Conservation (phyloP, 768 basidiomycete species). For the Rhodocollybia butyracea region DNA sequence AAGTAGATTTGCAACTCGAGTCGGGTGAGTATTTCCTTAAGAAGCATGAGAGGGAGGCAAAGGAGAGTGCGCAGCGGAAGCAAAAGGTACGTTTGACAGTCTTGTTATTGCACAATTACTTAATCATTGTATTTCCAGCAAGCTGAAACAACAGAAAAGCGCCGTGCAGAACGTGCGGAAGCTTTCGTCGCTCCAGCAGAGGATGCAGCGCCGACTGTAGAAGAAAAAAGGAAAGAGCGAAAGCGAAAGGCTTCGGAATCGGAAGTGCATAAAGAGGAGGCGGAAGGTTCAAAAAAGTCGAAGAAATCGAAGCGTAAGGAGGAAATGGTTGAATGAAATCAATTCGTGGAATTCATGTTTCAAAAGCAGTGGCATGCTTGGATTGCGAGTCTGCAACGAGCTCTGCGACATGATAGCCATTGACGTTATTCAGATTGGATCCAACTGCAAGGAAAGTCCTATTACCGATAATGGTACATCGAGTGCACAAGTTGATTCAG, state of each 20-base stretch:
- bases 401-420: too few relatives aligned
- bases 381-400: too few relatives aligned
- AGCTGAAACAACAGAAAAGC: slow-evolving; percentile 67
- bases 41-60: slow-evolving; percentile 76
- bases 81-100: slow-evolving; percentile 56
- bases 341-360: neutral
- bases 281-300: slow-evolving; percentile 19
- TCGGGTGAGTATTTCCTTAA: slow-evolving; percentile 99
- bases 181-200: slow-evolving; percentile 90
- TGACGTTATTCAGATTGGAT: too few relatives aligned
- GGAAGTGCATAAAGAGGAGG: slow-evolving; percentile 38
- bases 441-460: too few relatives aligned
- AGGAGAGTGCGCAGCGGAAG: slow-evolving; percentile 66
- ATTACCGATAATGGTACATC: too few relatives aligned
- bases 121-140: slow-evolving; percentile 48
- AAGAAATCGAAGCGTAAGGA: slow-evolving; percentile 15
- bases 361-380: too few relatives aligned
- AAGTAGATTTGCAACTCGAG: slow-evolving; percentile 94
- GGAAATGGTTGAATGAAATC: neutral
- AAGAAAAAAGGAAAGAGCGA: slow-evolving; percentile 65
- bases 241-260: slow-evolving; percentile 37
- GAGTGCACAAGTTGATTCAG: too few relatives aligned
- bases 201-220: slow-evolving; percentile 64
- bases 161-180: slow-evolving; percentile 78
- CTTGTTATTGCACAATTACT: neutral